Percentiles rank a stretch among this genome's conserved stretches.
Evolutionary conservation across 2,329 filamentous ascomycete genomes (phyloP).

Genomic region (Albophoma yamanashiensis): DNA sequence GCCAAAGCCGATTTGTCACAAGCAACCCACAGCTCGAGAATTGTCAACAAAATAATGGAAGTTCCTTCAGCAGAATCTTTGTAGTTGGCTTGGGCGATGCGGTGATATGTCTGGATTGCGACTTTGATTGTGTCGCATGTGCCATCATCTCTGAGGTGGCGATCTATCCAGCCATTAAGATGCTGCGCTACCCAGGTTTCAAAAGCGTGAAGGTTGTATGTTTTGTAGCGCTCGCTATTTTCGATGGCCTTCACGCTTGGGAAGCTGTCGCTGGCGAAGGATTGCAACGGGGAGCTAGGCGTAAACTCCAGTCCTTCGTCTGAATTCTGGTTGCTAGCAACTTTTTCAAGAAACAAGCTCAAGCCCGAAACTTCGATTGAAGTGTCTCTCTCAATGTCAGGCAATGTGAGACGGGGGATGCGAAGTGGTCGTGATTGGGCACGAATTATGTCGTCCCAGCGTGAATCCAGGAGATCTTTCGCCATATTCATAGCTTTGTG

Average conservation of each 20-base stretch:
- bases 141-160: conserved; percentile 5
- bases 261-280: neutral
- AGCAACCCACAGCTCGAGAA: conserved; percentile 47
- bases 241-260: neutral
- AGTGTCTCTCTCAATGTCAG: neutral
- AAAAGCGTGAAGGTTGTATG: conserved; percentile 22
- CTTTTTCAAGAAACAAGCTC: neutral
- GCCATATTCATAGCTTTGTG: neutral
- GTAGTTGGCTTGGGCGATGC: conserved; percentile 20
- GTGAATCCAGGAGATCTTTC: neutral
- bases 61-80: conserved; percentile 26
- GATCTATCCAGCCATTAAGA: conserved; percentile 25
- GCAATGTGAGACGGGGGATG: neutral
- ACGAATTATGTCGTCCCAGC: neutral
- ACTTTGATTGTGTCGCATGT: conserved; percentile 19
- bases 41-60: conserved; percentile 43
- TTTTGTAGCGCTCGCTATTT: neutral
- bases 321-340: neutral
- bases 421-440: neutral
- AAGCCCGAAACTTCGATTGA: neutral
- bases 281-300: neutral
- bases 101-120: conserved; percentile 22
- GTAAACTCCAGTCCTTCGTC: neutral
- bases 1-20: conserved; percentile 36
- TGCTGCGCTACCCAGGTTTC: conserved; percentile 37